Percentiles rank a stretch among this genome's conserved stretches.
Conservation (phyloP, 495 filamentous ascomycete genomes). For the Penicillium canescens region DNA sequence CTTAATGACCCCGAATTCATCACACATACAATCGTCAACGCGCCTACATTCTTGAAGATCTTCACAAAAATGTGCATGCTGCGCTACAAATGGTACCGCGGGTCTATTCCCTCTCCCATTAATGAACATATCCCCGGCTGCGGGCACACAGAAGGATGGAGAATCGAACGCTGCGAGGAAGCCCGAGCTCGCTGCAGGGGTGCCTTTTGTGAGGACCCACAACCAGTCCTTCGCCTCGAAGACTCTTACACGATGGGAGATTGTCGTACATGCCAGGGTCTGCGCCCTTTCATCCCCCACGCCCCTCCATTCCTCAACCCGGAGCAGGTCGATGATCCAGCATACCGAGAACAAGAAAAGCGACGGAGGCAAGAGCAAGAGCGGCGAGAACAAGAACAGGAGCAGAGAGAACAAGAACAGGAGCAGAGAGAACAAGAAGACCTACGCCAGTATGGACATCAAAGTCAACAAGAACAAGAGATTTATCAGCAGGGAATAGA, state of each 20-base stretch:
- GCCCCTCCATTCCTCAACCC: background rate
- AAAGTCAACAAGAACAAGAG: no score
- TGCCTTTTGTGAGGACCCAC: background rate
- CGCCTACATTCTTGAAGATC: background rate
- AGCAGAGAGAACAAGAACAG: no score
- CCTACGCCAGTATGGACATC: no score
- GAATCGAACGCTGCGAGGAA: slow-evolving; percentile 4
- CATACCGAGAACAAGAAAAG: no score
- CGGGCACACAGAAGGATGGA: slow-evolving; percentile 5
- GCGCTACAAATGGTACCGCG: slow-evolving; percentile 7
- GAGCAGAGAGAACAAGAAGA: no score
- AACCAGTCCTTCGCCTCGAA: background rate
- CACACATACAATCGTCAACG: no score
- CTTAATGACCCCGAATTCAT: no score
- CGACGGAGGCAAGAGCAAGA: no score
- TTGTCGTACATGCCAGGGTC: slow-evolving; percentile 5
- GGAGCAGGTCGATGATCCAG: background rate
- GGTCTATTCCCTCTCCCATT: background rate
- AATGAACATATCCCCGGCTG: slow-evolving; percentile 2
- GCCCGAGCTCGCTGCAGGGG: background rate
- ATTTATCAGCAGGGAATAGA: no score
- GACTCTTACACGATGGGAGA: slow-evolving; percentile 3
- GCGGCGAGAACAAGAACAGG: no score
- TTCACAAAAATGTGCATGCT: background rate
- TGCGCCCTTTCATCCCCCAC: background rate